Base-by-base conservation (phyloP, 305 asterid genomes). In the Galium porrigens region DNA sequence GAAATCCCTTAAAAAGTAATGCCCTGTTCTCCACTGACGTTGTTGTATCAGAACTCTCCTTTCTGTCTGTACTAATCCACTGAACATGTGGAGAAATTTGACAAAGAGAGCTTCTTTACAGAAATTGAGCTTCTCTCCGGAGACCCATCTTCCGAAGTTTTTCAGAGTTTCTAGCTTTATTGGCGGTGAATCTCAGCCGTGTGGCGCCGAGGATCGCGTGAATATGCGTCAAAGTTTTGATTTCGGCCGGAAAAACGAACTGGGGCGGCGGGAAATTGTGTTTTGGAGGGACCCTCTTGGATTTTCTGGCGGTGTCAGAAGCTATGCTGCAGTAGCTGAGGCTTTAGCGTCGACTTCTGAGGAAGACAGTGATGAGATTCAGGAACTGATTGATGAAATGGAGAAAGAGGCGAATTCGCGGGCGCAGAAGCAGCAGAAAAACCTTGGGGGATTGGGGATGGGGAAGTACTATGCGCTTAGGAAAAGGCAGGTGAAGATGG, bases 51-150 rank as follows among this genome's bases (percentile, higher is more conserved):
- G 6, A 25, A 20, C 14, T n/a, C 41, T 56, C 57, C 5, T 5
- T 29, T 58, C 39, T 58, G 10, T 55, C 77, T 42, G 52, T 57
- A 51, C 62, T 25, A 64, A 39, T 72, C 63, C 74, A 29, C 77
- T 68, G 73, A 81, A 67, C 53, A 91, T 92, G 99, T 87, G 99
- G 99, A 89, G 91, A 77, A 74, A 73, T 70, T 68, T 88, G 70
- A 79, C 82, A 6, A 89, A 72, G 33, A 87, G 79, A 59, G 70
- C 87, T 36, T 68, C 36, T 67, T 77, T 80, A 53, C 84, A 78
- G 67, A 87, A 81, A 60, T 67, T 83, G 6, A 79, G 72, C 67
- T 34, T 57, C 69, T 76, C 75, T 6, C 59, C 82, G 2, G 83
- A 84, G 64, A 36, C 79, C 56, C 72, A 72, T 60, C 51, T 62